Evolutionary conservation across 192 early-diverging fungal genomes (phyloP).

Genomic region (Umbelopsis sp.): DNA sequence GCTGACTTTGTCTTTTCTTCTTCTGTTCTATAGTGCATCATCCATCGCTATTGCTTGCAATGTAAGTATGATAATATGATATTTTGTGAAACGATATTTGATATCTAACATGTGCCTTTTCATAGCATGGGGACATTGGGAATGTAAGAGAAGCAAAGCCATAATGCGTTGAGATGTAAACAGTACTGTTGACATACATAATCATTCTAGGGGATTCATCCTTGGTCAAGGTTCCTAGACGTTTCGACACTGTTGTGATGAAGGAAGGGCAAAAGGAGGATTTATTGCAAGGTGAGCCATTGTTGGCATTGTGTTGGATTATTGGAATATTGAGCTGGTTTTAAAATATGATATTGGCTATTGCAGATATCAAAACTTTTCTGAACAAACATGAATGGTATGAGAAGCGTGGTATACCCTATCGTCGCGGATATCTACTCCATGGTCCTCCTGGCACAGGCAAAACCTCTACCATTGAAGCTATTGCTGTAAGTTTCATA

Average conservation of each 20-base stretch:
- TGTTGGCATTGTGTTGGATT: neutral
- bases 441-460: constrained; percentile 59
- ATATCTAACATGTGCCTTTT: neutral
- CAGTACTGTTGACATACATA: neutral
- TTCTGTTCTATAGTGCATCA: neutral
- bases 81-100: neutral
- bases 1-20: neutral
- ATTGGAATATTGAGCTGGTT: neutral
- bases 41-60: constrained; percentile 15
- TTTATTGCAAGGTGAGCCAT: constrained; percentile 38
- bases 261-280: constrained; percentile 52
- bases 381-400: constrained; percentile 49
- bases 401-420: constrained; percentile 52
- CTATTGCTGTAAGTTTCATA: constrained; percentile 44
- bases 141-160: neutral
- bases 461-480: constrained; percentile 54
- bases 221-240: constrained; percentile 37
- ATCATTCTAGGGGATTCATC: constrained; percentile 16
- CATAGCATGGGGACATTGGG: constrained; percentile 12
- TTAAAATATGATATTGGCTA: neutral
- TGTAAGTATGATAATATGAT: constrained; percentile 13
- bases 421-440: constrained; percentile 56
- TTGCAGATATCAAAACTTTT: constrained; percentile 49
- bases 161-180: no score
- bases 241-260: constrained; percentile 50